Base-by-base conservation (phyloP, 2,329 filamentous ascomycete genomes). In the Colletotrichum simmondsii region DNA sequence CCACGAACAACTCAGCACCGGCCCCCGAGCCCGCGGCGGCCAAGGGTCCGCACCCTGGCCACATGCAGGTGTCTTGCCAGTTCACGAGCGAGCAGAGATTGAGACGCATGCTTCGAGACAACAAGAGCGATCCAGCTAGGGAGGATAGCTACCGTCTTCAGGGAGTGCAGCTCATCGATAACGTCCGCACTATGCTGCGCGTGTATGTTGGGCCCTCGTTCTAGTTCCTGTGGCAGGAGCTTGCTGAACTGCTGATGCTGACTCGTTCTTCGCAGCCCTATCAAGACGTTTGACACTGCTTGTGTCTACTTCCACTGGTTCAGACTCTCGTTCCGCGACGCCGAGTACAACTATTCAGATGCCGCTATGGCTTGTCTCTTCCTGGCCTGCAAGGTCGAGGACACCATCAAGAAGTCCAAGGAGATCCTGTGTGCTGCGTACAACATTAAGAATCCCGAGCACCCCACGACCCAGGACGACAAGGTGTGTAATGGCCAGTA, bases 331-430 rank as follows among this genome's bases (percentile, higher is more conserved):
- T 95, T 97, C 79, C 89, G 92, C n/a, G 94, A 95, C 77, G 91
- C 87, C 75, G 95, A 97, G 78, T 98, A 97, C 82, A 94, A 93
- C 81, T 95, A 92, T 75, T 83, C 94, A 81, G 96, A 98, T 80
- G 95, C 95, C 2, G 95, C 96, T 0, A 90, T 97, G 7, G 95
- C 97, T 1, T 93, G 95, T 28, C 86, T 99, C 10, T 96, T 98
- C 79, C 94, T 95, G 3, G 95, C 95, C 2, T 98, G 96, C 87
- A 99, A 99, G 85, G 95, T 97, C 58, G 97, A 99, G 83, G 97
- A 99, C 82, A 99, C 97, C 0, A 90, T 98, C 76, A 99, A 99
- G 85, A 98, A 98, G 85, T 97, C 95, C 4, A 92, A 91, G 71
- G 97, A 99, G 75, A 97, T 99, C 74, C 87, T 98, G 19, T 97